Percentiles rank a stretch among this genome's conserved stretches.
Evolutionary conservation across 140 eudicot species (phyloP).

Genomic region (Ambrosia hybrid): DNA sequence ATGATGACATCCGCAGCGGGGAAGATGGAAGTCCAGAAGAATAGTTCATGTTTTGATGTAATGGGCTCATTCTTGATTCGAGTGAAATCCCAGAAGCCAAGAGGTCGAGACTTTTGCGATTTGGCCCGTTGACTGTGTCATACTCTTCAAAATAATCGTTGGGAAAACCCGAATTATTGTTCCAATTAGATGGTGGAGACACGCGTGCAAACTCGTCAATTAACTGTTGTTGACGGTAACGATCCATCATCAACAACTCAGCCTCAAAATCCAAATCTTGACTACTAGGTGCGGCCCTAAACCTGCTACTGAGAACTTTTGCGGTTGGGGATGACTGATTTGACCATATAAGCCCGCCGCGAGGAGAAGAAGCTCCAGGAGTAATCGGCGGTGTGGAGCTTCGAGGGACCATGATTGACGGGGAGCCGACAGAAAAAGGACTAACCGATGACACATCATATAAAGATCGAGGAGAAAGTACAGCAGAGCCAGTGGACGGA

Average conservation of each 20-base stretch:
- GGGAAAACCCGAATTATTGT: slow-evolving; percentile 28
- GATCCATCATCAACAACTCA: slow-evolving; percentile 45
- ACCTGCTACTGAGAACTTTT: slow-evolving; percentile 53
- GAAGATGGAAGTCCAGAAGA: slow-evolving; percentile 51
- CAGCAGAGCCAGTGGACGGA: slow-evolving; percentile 80
- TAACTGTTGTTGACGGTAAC: slow-evolving; percentile 44
- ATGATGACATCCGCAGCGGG: slow-evolving; percentile 48
- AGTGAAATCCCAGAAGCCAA: slow-evolving; percentile 45
- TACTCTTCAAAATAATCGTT: slow-evolving; percentile 36
- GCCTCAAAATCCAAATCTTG: slow-evolving; percentile 57
- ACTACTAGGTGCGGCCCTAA: slow-evolving; percentile 46
- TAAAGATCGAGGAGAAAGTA: slow-evolving; percentile 66
- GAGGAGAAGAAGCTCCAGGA: slow-evolving; percentile 55
- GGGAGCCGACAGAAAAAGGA: slow-evolving; percentile 62
- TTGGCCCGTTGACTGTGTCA: slow-evolving; percentile 25
- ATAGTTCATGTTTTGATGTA: slow-evolving; percentile 60
- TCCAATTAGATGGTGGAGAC: slow-evolving; percentile 3
- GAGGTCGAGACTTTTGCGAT: slow-evolving; percentile 50
- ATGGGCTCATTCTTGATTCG: slow-evolving; percentile 40
- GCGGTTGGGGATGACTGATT: slow-evolving; percentile 57
- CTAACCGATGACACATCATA: slow-evolving; percentile 53
- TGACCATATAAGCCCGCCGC: slow-evolving; percentile 51
- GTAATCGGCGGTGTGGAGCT: slow-evolving; percentile 53
- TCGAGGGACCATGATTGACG: slow-evolving; percentile 49
- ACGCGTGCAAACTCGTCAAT: slow-evolving; percentile 41